A percentile compares a stretch with the other conserved stretches of the same genome.
These are phyloP conservation scores for Gossypioides kirkii DNA, from an alignment of 345 rosid species.

Conservation along the genomic window DNA sequence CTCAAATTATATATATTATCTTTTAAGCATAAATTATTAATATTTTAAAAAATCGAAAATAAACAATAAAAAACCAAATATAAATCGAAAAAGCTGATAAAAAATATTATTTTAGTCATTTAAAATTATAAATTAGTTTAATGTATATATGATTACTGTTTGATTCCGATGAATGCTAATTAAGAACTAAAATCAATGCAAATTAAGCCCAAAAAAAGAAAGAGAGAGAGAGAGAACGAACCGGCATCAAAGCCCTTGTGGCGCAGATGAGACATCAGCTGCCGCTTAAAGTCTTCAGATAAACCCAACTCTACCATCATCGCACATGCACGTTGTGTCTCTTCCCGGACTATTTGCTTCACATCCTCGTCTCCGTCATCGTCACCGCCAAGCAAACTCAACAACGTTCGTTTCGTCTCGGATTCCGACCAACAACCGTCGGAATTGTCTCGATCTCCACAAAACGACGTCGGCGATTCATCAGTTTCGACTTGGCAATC, in stretches of 20 bases:
- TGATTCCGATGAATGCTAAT: background rate
- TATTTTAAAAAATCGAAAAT: too few relatives aligned
- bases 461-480: background rate
- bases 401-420: slow-evolving; percentile 34
- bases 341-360: slow-evolving; percentile 29
- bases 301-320: slow-evolving; percentile 19
- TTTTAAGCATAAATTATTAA: too few relatives aligned
- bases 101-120: too few relatives aligned
- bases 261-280: slow-evolving; percentile 51
- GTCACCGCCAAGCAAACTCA: slow-evolving; percentile 21
- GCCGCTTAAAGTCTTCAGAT: slow-evolving; percentile 32
- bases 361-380: slow-evolving; percentile 21
- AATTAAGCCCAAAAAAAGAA: background rate
- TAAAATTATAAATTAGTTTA: too few relatives aligned
- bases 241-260: slow-evolving; percentile 75
- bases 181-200: background rate
- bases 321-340: slow-evolving; percentile 25
- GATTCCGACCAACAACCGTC: slow-evolving; percentile 22
- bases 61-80: too few relatives aligned
- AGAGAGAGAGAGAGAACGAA: slow-evolving; percentile 15
- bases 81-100: too few relatives aligned
- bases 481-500: slow-evolving; percentile 23
- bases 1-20: too few relatives aligned
- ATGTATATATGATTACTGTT: background rate
- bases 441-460: background rate